These are phyloP conservation scores for Claviceps spartinae DNA, from an alignment of 2,329 filamentous ascomycete species.

Conservation along the genomic window DNA sequence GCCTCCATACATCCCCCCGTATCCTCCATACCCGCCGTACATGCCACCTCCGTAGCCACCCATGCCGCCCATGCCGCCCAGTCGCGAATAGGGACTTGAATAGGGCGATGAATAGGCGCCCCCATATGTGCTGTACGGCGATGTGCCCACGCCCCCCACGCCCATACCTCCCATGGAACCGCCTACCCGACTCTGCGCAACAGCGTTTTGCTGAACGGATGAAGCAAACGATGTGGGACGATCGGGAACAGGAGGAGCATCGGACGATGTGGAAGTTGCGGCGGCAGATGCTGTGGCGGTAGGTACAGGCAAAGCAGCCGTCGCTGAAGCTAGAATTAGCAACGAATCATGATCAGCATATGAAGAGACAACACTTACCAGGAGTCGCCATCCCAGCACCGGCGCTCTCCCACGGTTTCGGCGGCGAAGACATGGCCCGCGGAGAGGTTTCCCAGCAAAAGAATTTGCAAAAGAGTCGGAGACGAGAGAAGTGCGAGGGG, in stretches of 20 bases:
- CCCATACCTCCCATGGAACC: conserved; percentile 22
- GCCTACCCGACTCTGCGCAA: conserved; percentile 52
- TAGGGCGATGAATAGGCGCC: conserved; percentile 26
- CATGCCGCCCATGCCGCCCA: conserved; percentile 27
- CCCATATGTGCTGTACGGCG: conserved; percentile 31
- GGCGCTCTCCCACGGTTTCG: conserved; percentile 91
- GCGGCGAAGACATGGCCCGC: conserved; percentile 57
- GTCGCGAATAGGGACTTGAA: conserved; percentile 30
- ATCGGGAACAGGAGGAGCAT: conserved; percentile 61
- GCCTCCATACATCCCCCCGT: conserved; percentile 23
- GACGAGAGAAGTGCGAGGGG: not conserved
- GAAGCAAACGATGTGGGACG: conserved; percentile 66
- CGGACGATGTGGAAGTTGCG: conserved; percentile 23
- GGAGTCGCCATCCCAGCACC: conserved; percentile 40
- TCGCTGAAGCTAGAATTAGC: conserved; percentile 21
- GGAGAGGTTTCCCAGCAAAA: not conserved
- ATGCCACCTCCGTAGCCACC: conserved; percentile 27
- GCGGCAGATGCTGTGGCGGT: conserved; percentile 24
- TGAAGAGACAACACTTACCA: conserved; percentile 27
- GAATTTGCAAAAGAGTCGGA: not conserved
- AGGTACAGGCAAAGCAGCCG: conserved; percentile 16
- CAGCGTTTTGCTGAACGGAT: conserved; percentile 77
- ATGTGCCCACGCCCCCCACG: conserved; percentile 37
- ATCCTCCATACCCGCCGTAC: conserved; percentile 27
- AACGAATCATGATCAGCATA: conserved; percentile 12